A percentile compares a stretch with the other conserved stretches of the same genome.
Conservation (phyloP, 768 basidiomycete genomes). For the Kwoniella heveanensis region DNA sequence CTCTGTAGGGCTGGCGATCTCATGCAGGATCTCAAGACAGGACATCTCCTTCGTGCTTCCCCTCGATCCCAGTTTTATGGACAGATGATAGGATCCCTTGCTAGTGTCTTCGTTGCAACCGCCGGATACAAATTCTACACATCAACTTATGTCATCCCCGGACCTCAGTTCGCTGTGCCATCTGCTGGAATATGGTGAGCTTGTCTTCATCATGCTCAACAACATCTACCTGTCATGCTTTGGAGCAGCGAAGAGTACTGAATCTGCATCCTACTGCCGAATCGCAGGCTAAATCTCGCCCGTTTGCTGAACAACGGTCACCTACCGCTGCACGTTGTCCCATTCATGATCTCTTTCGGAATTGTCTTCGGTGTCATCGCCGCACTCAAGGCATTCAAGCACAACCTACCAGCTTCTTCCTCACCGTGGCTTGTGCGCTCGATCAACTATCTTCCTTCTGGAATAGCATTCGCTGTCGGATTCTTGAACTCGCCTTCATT, state of each 20-base stretch:
- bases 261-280: no score
- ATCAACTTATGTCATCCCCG: constrained; percentile 82
- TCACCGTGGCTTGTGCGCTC: constrained; percentile 6
- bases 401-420: constrained; percentile 6
- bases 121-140: constrained; percentile 86
- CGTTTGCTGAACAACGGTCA: constrained; percentile 65
- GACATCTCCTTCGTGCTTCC: constrained; percentile 85
- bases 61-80: constrained; percentile 93
- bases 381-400: constrained; percentile 65
- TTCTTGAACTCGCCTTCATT: constrained; percentile 96
- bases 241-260: no score
- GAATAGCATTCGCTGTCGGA: constrained; percentile 91
- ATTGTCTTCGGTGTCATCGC: constrained; percentile 70
- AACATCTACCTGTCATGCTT: no score
- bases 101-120: constrained; percentile 85
- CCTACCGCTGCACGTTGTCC: constrained; percentile 71
- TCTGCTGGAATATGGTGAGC: constrained; percentile 88
- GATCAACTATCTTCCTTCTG: constrained; percentile 78
- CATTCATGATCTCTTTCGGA: constrained; percentile 80
- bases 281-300: constrained; percentile 57
- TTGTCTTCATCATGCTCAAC: no score
- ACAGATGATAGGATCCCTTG: constrained; percentile 80
- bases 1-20: constrained; percentile 80
- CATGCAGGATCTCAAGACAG: constrained; percentile 98
- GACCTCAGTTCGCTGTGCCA: constrained; percentile 92